Evolutionary conservation across 306 rosid genomes (phyloP), one percentile per base, ranked within the genome.

Genomic region (Datisca glomerata): DNA sequence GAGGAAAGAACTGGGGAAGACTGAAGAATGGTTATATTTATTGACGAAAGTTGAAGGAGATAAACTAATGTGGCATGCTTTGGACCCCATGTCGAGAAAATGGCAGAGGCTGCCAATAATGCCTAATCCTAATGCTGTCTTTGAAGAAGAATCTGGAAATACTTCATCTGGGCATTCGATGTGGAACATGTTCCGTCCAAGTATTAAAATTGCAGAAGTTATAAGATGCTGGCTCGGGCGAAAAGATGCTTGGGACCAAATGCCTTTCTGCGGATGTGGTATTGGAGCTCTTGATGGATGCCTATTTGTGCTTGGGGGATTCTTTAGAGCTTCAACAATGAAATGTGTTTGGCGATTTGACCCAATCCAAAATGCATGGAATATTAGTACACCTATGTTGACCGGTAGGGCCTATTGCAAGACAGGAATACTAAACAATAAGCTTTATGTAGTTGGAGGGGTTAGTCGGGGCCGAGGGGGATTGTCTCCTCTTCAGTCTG

Each of bases 371-470:
- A 77, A 78, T 58, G 27, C 49, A 1, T 85, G 96, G 96, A 67
- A 36, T 43, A 78, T 74, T 61, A 67, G 63, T 49, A 56, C 64
- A 32, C 49, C 89, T 16, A 85, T 85, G 96, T 74, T 81, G 14
- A 65, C 73, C 0, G 76, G 89, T 14, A 65, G 96, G 46, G 96
- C 96, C 9, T 85, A 85, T 45, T 67, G 80, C 55, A 85, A 85
- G 68, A 85, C 96, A 7, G 78, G 82, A 25, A 63, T 77, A 60
- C 65, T 85, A 64, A 77, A 80, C 32, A 56, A 74, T 55, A 85
- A 77, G 70, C 89, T 85, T 49, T 85, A 85, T 65, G 93, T 85
- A 63, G 85, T 85, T 65, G 96, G 96, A 47, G 96, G 96, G 23
- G 96, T 85, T 56, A 80, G 73, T 61, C 85, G 67, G 49, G 93